Base-by-base conservation (phyloP, 805 yeast species). In the Brettanomyces custersianus region DNA sequence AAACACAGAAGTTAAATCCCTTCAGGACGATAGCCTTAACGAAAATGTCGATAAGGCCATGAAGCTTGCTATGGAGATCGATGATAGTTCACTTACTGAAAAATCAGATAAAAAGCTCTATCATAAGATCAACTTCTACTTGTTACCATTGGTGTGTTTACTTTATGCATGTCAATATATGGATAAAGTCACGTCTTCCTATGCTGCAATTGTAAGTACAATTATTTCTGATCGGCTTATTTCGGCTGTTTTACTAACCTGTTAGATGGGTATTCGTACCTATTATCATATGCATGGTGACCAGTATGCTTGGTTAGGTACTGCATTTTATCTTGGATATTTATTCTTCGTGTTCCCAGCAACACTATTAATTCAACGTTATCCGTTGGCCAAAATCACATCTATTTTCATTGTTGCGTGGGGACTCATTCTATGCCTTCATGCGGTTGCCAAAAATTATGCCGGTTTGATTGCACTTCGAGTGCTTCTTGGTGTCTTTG, bases 141-240 rank as follows among this genome's bases (percentile, higher is more conserved):
- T 77, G 42, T 53, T 72, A 46, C 77, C 82, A 1, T 39, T 74
- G 35, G 59, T 76, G 55, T 66, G 70, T 42, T 38, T 66, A 18
- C 46, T 72, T 19, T 70, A 72, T 52, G 63, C 71, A 11, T 52
- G 68, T 16, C 81, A 75, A 52, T 71, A 63, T 43, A 70, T 77
- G 76, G 85, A 77, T 55, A 77, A 77, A 49, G 55, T 60, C 16
- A 58, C 80, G 4, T 66, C 62, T 33, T 60, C 72, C 17, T 68
- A 65, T 37, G 80, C 83, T 0, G 65, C 81, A 1, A 63, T 78
- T 35, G 49, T 75, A 66, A n/a, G n/a, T n/a, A n/a, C n/a, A n/a
- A n/a, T n/a, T n/a, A n/a, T n/a, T n/a, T n/a, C n/a, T n/a, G n/a
- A 48, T 65, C 21, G n/a, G n/a, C n/a, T n/a, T n/a, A n/a, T n/a